Evolutionary conservation across 2,329 filamentous ascomycete genomes (phyloP), one percentile per base, ranked within the genome.

Genomic region (Sarocladium strictum): DNA sequence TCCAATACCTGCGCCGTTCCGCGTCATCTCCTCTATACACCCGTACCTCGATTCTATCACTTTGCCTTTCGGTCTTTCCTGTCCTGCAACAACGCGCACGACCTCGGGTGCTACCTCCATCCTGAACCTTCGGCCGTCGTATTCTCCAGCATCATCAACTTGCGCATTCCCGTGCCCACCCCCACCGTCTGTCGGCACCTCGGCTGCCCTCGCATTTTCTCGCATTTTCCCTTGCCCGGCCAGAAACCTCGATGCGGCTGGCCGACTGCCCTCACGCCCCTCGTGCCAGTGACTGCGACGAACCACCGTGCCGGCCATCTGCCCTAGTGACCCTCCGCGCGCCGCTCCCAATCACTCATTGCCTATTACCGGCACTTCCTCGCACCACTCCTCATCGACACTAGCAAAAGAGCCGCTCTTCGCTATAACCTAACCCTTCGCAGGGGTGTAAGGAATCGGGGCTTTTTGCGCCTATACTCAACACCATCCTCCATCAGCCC

Each of bases 371-470:
- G 50, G 50, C 50, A 53, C 50, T 53, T 53, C 29, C 50, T 19
- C 19, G 23, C 32, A 19, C 50, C 29, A 33, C 26, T 26, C 9
- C 32, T 33, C 47, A 33, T 40, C 23, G 50, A 53, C 50, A 53
- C 50, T 53, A 53, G 50, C 50, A 53, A 53, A 53, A 53, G 50
- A 53, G 50, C 50, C 50, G 35, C 50, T 33, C 50, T 27, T 40
- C 50, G 29, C 29, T 35, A 51, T 51, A 51, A 49, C 27, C 47
- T 33, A 35, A 51, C 47, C 47, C 47, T 51, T 51, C 27, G 23
- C 27, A 51, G 17, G 47, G 47, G 47, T 51, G 47, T 51, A 29
- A 15, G 33, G n/a, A 26, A 33, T 51, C 47, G 47, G 47, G 47
- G 47, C 47, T 51, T 51, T 51, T 51, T 51, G 47, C 47, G 47